These are phyloP conservation scores for Talaromyces sp. DNA, from an alignment of 2,329 filamentous ascomycete genomes.

Conservation along the genomic window DNA sequence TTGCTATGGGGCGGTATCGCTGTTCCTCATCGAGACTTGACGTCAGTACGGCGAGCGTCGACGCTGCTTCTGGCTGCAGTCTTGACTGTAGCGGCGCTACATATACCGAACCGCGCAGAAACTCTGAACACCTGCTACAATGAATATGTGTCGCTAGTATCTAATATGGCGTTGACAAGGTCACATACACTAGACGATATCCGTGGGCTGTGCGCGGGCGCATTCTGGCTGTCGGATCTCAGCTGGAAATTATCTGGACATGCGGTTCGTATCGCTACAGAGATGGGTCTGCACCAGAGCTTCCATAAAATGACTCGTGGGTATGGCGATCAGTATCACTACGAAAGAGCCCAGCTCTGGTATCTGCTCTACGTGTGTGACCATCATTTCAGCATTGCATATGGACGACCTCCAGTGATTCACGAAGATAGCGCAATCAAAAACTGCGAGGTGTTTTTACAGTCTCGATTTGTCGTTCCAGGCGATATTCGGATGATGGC, in stretches of 20 bases:
- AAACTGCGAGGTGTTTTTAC: slow-evolving; percentile 58
- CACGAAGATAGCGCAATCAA: slow-evolving; percentile 59
- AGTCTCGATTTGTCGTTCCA: slow-evolving; percentile 51
- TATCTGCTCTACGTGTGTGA: slow-evolving; percentile 65
- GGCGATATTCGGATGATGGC: slow-evolving; percentile 58
- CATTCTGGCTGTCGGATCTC: slow-evolving; percentile 63
- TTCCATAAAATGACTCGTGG: slow-evolving; percentile 53
- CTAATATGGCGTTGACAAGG: slow-evolving; percentile 58
- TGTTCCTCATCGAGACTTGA: slow-evolving; percentile 51
- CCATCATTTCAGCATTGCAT: slow-evolving; percentile 63
- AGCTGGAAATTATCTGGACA: slow-evolving; percentile 63
- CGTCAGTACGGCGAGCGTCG: slow-evolving; percentile 55
- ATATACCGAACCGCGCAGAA: slow-evolving; percentile 55
- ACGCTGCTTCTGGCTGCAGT: slow-evolving; percentile 57
- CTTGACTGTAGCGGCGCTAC: slow-evolving; percentile 58
- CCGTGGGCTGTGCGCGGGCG: slow-evolving; percentile 59
- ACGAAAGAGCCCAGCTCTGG: slow-evolving; percentile 60
- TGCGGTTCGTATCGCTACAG: slow-evolving; percentile 59
- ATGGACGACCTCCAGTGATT: slow-evolving; percentile 59
- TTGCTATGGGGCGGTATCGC: slow-evolving; percentile 55
- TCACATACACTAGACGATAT: slow-evolving; percentile 60
- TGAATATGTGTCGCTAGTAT: slow-evolving; percentile 58
- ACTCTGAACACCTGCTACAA: slow-evolving; percentile 57
- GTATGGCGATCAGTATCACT: slow-evolving; percentile 50
- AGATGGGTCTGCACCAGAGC: slow-evolving; percentile 57